Evolutionary conservation across 2,329 filamentous ascomycete species (phyloP).

Genomic region (Chaetomiaceae sp.): DNA sequence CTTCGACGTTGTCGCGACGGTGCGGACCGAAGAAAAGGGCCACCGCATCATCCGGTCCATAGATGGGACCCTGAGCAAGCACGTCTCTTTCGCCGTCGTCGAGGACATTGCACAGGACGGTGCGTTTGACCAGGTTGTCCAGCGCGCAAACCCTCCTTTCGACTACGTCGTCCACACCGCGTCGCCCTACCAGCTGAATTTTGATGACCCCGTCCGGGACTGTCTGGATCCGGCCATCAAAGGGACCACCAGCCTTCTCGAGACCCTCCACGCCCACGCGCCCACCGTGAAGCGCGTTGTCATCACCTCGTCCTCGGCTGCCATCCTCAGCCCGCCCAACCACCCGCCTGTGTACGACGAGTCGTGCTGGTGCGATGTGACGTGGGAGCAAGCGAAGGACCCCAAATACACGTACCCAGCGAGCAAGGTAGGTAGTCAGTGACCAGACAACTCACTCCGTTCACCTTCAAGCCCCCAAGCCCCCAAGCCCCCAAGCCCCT

Average conservation of each 20-base stretch:
- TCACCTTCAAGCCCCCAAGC: too few relatives aligned
- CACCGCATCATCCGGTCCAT: conserved; percentile 39
- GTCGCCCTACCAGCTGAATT: conserved; percentile 66
- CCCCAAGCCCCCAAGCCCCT: too few relatives aligned
- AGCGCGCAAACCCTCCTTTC: conserved; percentile 50
- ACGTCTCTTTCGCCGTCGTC: conserved; percentile 51
- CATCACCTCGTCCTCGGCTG: conserved; percentile 44
- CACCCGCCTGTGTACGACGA: conserved; percentile 39
- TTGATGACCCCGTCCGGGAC: conserved; percentile 44
- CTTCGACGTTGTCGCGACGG: conserved; percentile 42
- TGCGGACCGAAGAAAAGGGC: conserved; percentile 45
- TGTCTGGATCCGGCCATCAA: conserved; percentile 53
- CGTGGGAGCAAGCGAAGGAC: conserved; percentile 33
- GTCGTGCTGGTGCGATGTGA: conserved; percentile 35
- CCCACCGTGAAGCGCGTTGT: conserved; percentile 59
- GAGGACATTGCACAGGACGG: conserved; percentile 64
- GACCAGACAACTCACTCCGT: too few relatives aligned
- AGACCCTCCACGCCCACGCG: conserved; percentile 41
- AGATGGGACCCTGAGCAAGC: conserved; percentile 38
- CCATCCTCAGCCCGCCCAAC: conserved; percentile 36
- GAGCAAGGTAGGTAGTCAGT: conserved; percentile 41
- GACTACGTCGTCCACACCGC: conserved; percentile 72
- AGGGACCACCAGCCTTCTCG: conserved; percentile 46
- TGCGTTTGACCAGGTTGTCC: conserved; percentile 58
- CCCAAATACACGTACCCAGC: conserved; percentile 31